Conservation (phyloP, 306 rosid species). For the Castanea crenata region DNA sequence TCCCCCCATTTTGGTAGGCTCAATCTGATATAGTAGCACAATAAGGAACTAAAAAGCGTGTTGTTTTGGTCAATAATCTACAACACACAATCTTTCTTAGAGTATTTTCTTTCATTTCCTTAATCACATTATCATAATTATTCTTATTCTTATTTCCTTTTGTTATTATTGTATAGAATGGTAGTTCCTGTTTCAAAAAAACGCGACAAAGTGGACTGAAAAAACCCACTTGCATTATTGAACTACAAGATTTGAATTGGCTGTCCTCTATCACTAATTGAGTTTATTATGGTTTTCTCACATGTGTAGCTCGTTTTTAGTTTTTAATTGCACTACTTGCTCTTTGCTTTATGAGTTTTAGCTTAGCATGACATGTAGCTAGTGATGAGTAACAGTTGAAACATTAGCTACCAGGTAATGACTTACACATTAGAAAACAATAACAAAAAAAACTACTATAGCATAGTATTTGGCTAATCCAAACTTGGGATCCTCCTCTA, state of each 20-base stretch:
- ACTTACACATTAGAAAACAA: background rate
- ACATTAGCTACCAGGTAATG: background rate
- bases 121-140: too few species aligned
- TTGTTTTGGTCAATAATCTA: background rate
- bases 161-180: background rate
- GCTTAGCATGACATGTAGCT: background rate
- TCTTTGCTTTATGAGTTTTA: background rate
- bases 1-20: too few species aligned
- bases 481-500: background rate
- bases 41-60: too few species aligned
- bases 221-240: background rate
- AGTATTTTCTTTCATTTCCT: too few species aligned
- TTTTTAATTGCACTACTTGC: background rate
- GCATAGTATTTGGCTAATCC: background rate
- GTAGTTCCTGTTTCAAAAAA: too few species aligned
- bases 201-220: too few species aligned
- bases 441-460: background rate
- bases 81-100: background rate
- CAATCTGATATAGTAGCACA: too few species aligned
- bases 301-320: background rate
- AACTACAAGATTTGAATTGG: background rate
- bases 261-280: background rate
- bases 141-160: background rate
- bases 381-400: background rate
- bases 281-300: background rate